A percentile compares a stretch with the other conserved stretches of the same genome.
phyloP scores from a whole-genome alignment of 768 basidiomycete species.

The Suillus lakei region DNA sequence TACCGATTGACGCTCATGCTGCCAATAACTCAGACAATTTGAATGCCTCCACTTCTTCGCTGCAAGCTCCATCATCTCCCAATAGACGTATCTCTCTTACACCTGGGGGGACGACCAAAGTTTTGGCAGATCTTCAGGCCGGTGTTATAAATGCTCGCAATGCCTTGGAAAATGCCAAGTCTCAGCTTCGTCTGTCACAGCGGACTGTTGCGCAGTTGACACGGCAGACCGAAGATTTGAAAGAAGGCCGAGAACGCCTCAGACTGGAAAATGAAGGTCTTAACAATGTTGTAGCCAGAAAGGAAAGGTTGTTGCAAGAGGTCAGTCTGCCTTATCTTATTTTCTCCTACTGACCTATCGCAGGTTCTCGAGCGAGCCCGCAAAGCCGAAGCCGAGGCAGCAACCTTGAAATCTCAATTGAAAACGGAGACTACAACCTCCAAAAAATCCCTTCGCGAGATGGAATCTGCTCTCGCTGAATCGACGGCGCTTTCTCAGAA shows the following conservation, averaged over 20 bases:
- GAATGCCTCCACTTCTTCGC: constrained; percentile 40
- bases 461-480: constrained; percentile 76
- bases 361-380: constrained; percentile 84
- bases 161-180: constrained; percentile 86
- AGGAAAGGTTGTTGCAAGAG: constrained; percentile 87
- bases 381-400: constrained; percentile 81
- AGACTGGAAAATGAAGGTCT: constrained; percentile 86
- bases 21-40: constrained; percentile 29
- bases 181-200: constrained; percentile 81
- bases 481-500: constrained; percentile 80
- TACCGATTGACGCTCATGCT: constrained; percentile 41
- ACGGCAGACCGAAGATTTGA: constrained; percentile 85
- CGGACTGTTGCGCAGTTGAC: constrained; percentile 84
- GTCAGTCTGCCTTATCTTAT: constrained; percentile 39
- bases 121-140: constrained; percentile 84
- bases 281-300: constrained; percentile 86
- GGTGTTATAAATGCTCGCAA: constrained; percentile 80
- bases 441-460: constrained; percentile 79
- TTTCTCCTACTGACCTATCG: not conserved
- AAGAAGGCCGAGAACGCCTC: constrained; percentile 83
- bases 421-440: constrained; percentile 73
- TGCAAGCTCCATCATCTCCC: constrained; percentile 52
- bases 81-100: constrained; percentile 64
- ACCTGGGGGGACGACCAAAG: constrained; percentile 84
- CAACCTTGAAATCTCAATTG: constrained; percentile 68